Conservation (phyloP, 768 basidiomycete genomes). For the Saitozyma sp. region DNA sequence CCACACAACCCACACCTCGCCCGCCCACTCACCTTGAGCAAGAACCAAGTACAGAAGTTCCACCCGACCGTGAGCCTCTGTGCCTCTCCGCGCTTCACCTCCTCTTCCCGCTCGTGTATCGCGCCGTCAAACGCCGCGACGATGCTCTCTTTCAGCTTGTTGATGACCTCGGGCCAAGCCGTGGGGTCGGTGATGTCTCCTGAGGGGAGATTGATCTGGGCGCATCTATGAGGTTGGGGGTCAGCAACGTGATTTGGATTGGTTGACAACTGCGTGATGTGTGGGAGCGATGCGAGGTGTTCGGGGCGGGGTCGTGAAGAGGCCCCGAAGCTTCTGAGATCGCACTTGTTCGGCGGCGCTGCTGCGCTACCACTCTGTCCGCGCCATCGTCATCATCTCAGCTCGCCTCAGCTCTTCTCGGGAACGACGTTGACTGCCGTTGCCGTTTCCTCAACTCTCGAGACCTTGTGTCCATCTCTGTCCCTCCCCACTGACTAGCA, state of each 20-base stretch:
- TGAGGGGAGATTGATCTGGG: conserved; percentile 45
- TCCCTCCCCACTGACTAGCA: background rate
- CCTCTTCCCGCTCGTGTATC: conserved; percentile 78
- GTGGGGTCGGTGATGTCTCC: conserved; percentile 70
- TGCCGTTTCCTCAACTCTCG: too few species aligned
- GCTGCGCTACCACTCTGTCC: too few species aligned
- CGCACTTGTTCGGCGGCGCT: too few species aligned
- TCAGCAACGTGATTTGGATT: background rate
- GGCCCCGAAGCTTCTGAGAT: too few species aligned
- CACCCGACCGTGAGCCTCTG: conserved; percentile 93
- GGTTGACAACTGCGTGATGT: too few species aligned
- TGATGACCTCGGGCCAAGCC: conserved; percentile 82
- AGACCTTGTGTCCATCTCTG: background rate
- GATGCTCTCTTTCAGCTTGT: conserved; percentile 86
- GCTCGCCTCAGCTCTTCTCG: too few species aligned
- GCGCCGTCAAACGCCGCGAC: conserved; percentile 79
- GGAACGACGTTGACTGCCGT: too few species aligned
- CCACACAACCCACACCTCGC: too few species aligned
- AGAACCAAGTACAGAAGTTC: conserved; percentile 98
- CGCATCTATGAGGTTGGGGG: conserved; percentile 27
- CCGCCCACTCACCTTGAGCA: conserved; percentile 70
- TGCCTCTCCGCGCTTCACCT: conserved; percentile 81
- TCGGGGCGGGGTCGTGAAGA: too few species aligned
- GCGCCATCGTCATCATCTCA: too few species aligned
- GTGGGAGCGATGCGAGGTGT: too few species aligned